Percentiles rank a stretch among this genome's conserved stretches.
phyloP scores from a whole-genome alignment of 495 filamentous ascomycete species.

The Gamarada debralockiae region DNA sequence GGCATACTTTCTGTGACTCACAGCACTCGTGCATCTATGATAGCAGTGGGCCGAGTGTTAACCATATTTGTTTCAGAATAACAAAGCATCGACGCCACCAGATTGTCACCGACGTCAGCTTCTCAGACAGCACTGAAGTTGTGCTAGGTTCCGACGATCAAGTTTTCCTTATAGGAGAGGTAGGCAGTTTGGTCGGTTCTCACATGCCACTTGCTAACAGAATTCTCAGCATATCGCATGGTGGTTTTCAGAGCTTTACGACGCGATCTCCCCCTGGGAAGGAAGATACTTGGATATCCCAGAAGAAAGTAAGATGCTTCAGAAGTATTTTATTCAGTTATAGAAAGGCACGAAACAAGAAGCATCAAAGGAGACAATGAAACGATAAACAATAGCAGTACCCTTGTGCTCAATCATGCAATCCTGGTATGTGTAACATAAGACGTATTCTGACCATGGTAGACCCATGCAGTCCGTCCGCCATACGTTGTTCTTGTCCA shows the following conservation, averaged over 20 bases:
- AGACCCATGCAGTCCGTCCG: background rate
- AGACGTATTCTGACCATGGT: too few relatives aligned
- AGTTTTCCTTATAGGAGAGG: conserved; percentile 4
- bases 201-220: conserved; percentile 7
- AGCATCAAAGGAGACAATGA: too few relatives aligned
- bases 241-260: conserved; percentile 9
- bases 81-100: conserved; percentile 2
- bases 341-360: too few relatives aligned
- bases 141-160: background rate
- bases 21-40: conserved; percentile 9
- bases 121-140: background rate
- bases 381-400: too few relatives aligned
- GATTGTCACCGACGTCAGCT: conserved; percentile 10
- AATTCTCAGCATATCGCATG: conserved; percentile 7
- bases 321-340: too few relatives aligned
- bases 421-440: too few relatives aligned
- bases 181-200: background rate
- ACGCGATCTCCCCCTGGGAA: background rate
- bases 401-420: too few relatives aligned
- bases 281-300: background rate
- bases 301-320: conserved; percentile 5
- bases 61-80: conserved; percentile 8
- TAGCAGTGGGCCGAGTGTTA: background rate
- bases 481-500: conserved; percentile 8
- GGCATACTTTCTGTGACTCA: conserved; percentile 1